Evolutionary conservation across 2,329 filamentous ascomycete genomes (phyloP).

Genomic region (Beauveria sp.): DNA sequence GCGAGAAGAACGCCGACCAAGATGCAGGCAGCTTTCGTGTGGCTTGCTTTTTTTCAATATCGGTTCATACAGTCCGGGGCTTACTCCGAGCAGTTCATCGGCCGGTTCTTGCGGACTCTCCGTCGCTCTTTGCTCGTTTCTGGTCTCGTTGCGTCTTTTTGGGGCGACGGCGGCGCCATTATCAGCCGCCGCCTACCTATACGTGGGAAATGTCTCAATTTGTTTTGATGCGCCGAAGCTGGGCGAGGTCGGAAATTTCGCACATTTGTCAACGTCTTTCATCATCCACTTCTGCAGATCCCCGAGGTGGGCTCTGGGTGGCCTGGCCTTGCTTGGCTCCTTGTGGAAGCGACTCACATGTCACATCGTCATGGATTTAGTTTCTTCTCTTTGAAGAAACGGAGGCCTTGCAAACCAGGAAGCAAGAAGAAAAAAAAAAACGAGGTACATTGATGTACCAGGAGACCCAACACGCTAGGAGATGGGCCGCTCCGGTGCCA

Average conservation of each 20-base stretch:
- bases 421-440: not conserved
- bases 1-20: not conserved
- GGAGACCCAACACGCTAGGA: not conserved
- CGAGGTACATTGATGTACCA: not conserved
- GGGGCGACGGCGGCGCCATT: too few species aligned
- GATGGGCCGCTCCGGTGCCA: conserved; percentile 4
- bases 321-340: not conserved
- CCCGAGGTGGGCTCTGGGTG: not conserved
- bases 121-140: too few species aligned
- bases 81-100: not conserved
- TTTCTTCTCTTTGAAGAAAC: not conserved
- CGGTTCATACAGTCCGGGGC: not conserved
- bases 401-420: not conserved
- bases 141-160: too few species aligned
- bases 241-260: not conserved
- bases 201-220: not conserved
- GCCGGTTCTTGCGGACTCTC: too few species aligned
- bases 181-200: not conserved
- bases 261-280: not conserved
- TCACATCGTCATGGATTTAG: conserved; percentile 6
- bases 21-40: not conserved
- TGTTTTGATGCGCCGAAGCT: not conserved
- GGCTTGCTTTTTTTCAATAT: not conserved
- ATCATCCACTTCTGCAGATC: conserved; percentile 5
- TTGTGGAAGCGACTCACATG: conserved; percentile 10